These are phyloP conservation scores for Alternaria arborescens DNA, from an alignment of 2,329 filamentous ascomycete species.

Conservation along the genomic window DNA sequence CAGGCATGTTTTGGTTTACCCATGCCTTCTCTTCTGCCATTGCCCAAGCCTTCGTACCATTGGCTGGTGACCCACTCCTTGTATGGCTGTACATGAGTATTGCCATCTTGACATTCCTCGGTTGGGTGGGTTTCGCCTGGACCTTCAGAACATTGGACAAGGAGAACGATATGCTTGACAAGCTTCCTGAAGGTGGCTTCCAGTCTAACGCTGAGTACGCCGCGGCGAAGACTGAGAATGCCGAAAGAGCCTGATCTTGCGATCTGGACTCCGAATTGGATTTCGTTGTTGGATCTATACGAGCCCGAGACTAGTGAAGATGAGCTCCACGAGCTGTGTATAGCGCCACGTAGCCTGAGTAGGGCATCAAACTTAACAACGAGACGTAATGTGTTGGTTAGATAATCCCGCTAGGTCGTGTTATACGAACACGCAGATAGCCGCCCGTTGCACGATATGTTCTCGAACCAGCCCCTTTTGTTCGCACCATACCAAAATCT, in stretches of 20 bases:
- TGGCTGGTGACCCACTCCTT: constrained; percentile 31
- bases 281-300: neutral
- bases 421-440: neutral
- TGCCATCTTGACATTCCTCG: constrained; percentile 43
- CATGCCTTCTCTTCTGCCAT: constrained; percentile 40
- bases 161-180: constrained; percentile 44
- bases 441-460: neutral
- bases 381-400: neutral
- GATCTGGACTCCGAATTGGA: neutral
- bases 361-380: neutral
- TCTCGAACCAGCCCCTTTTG: neutral
- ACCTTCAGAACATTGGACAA: constrained; percentile 39
- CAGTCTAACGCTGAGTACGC: constrained; percentile 24
- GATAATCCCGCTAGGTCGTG: neutral
- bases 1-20: constrained; percentile 44
- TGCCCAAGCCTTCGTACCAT: constrained; percentile 31
- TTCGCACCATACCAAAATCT: neutral
- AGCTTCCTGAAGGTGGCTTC: constrained; percentile 38
- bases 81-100: constrained; percentile 42
- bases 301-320: neutral
- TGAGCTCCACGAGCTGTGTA: neutral
- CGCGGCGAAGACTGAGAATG: constrained; percentile 20
- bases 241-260: constrained; percentile 11
- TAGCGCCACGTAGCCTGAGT: neutral
- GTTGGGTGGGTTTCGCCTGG: constrained; percentile 41